Conservation (phyloP, 768 basidiomycete genomes). For the Wakefieldia striispora region DNA sequence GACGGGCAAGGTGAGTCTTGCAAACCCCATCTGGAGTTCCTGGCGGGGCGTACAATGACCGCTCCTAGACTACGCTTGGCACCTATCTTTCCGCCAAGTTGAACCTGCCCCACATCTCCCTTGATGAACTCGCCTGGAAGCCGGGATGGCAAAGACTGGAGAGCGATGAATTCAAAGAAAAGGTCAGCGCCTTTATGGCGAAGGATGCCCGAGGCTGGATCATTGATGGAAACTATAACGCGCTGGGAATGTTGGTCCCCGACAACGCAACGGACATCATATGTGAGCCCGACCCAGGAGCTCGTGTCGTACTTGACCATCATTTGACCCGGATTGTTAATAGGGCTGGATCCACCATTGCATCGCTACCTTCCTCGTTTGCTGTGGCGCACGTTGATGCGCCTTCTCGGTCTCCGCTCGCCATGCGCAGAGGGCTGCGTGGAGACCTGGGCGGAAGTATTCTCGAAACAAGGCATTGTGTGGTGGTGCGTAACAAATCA, state of each 20-base stretch:
- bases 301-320: background rate
- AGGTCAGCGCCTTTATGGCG: conserved; percentile 21
- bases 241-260: conserved; percentile 32
- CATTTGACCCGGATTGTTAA: no score
- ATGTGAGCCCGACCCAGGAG: conserved; percentile 49
- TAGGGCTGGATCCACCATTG: conserved; percentile 73
- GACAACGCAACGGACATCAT: conserved; percentile 49
- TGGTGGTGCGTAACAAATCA: conserved; percentile 49
- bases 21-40: no score
- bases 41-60: background rate
- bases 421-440: conserved; percentile 51
- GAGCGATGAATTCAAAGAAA: conserved; percentile 22
- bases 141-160: conserved; percentile 45
- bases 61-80: conserved; percentile 45
- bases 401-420: conserved; percentile 34
- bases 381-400: conserved; percentile 47
- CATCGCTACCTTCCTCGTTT: conserved; percentile 60
- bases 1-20: conserved; percentile 39
- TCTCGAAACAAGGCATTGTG: conserved; percentile 52
- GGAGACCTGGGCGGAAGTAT: conserved; percentile 39
- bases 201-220: conserved; percentile 47
- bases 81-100: conserved; percentile 42
- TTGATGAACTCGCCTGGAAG: conserved; percentile 49
- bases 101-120: conserved; percentile 42
- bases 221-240: conserved; percentile 47